phyloP scores from a whole-genome alignment of 345 rosid species.

The Euphorbia lathyris region DNA sequence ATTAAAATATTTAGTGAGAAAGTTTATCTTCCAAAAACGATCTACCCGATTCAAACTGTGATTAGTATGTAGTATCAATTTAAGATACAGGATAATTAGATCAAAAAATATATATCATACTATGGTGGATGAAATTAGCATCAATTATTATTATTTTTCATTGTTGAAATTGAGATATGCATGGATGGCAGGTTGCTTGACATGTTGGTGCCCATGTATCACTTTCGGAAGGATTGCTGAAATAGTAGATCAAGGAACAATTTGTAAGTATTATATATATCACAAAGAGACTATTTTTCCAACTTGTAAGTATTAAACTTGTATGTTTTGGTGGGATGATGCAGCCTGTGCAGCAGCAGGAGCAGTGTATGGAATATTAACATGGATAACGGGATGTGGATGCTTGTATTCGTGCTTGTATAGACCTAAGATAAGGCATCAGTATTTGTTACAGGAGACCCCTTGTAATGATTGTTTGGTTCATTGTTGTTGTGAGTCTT shows the following conservation, averaged over 20 bases:
- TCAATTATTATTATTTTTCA: background rate
- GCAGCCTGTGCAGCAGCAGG: slow-evolving; percentile 38
- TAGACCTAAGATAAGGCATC: slow-evolving; percentile 32
- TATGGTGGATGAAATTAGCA: too few relatives aligned
- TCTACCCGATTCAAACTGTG: too few relatives aligned
- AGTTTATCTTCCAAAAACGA: too few relatives aligned
- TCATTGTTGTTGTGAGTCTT: slow-evolving; percentile 36
- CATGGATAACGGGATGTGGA: slow-evolving; percentile 10
- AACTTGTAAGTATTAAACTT: too few relatives aligned
- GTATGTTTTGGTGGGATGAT: background rate
- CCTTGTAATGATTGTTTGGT: slow-evolving; percentile 25
- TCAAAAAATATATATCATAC: too few relatives aligned
- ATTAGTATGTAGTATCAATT: too few relatives aligned
- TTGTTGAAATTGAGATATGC: background rate
- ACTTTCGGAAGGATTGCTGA: slow-evolving; percentile 25
- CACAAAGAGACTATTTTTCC: too few relatives aligned
- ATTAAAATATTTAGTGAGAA: too few relatives aligned
- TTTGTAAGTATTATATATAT: background rate
- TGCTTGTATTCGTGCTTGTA: slow-evolving; percentile 25
- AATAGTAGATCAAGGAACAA: slow-evolving; percentile 12
- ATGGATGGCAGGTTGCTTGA: slow-evolving; percentile 21
- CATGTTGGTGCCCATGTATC: slow-evolving; percentile 31
- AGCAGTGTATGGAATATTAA: slow-evolving; percentile 16
- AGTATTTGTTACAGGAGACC: slow-evolving; percentile 20
- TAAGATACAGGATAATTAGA: too few relatives aligned